phyloP scores from a whole-genome alignment of 2,329 filamentous ascomycete genomes.

The Apiospora pterosperma region DNA sequence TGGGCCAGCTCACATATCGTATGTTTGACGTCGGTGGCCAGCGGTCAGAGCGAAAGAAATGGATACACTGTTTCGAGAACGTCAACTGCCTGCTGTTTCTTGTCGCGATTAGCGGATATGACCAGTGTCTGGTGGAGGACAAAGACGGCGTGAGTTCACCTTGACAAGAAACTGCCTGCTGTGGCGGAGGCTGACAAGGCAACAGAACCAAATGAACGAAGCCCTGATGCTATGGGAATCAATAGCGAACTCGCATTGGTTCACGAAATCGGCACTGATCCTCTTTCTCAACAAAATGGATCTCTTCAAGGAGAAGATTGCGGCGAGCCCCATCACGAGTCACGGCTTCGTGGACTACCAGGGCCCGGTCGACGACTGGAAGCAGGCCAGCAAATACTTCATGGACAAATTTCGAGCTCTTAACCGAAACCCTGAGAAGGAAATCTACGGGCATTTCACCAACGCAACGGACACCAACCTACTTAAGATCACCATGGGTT shows the following conservation, averaged over 20 bases:
- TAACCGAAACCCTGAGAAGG: conserved; percentile 65
- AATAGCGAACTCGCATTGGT: conserved; percentile 83
- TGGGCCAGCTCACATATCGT: conserved; percentile 87
- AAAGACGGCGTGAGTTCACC: conserved; percentile 77
- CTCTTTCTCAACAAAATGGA: conserved; percentile 89
- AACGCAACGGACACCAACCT: conserved; percentile 68
- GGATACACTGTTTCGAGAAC: conserved; percentile 96
- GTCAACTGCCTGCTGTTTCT: conserved; percentile 90
- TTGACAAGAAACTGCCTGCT: not conserved
- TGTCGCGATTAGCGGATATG: conserved; percentile 92
- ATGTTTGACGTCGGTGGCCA: conserved; percentile 97
- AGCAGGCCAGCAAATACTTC: conserved; percentile 76
- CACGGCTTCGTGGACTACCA: conserved; percentile 78
- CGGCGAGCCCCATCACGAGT: conserved; percentile 65
- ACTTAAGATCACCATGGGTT: conserved; percentile 81
- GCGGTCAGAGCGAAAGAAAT: conserved; percentile 91
- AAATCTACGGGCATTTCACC: conserved; percentile 61
- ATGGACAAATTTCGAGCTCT: conserved; percentile 76
- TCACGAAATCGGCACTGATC: conserved; percentile 76
- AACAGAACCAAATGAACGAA: conserved; percentile 86
- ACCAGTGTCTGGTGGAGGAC: conserved; percentile 94
- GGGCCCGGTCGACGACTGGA: conserved; percentile 67
- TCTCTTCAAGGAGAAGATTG: conserved; percentile 75
- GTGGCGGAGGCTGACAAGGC: conserved; percentile 6
- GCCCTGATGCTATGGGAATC: conserved; percentile 85